Base-by-base conservation (phyloP, 805 yeast genomes). In the Nakazawaea ishiwadae region DNA sequence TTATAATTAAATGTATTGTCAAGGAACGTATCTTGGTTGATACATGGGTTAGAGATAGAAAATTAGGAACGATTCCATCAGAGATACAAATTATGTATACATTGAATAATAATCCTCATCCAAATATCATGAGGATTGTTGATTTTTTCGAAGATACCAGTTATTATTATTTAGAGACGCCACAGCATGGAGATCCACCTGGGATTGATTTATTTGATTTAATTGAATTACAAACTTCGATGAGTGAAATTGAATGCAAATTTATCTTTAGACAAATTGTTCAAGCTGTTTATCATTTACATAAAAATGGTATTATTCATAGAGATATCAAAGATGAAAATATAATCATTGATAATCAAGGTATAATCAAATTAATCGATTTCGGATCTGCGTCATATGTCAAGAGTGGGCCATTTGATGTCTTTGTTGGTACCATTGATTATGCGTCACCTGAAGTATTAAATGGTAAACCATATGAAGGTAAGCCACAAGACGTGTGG, bases 381-480 rank as follows among this genome's bases (percentile, higher is more conserved):
- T 91, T 89, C 60, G 99, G 99, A 1, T 83, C 95, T 36, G 96
- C 98, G 1, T 96, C 97, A 0, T 88, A 88, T 59, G 77, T 81
- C 16, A 77, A 75, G 49, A 88, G 83, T 64, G 98, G 97, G 0
- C 98, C 98, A 4, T 93, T 91, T 63, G 96, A 91, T 51, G 96
- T 93, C 4, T 91, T 93, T 63, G 98, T 93, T 2, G 99, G 99
- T 2, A 93, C 99, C 0, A 81, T 93, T 33, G 97, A 93, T 60
- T 93, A 91, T 60, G 98, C 98, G 1, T 95, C 98, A 0, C 99
- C 99, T 0, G 99, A 93, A 60, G 96, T 93, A 0, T 68, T 93
- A 27, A 73, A 81, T 39, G 99, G 98, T 2, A 81, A 80, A 46
- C 83, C 90, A 17, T 93, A 91, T 55, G 88, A 79, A 39, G 99